Percentiles rank a stretch among this genome's conserved stretches.
Conservation (phyloP, 352 stramenopile species). For the Pythium scleroteichum region DNA sequence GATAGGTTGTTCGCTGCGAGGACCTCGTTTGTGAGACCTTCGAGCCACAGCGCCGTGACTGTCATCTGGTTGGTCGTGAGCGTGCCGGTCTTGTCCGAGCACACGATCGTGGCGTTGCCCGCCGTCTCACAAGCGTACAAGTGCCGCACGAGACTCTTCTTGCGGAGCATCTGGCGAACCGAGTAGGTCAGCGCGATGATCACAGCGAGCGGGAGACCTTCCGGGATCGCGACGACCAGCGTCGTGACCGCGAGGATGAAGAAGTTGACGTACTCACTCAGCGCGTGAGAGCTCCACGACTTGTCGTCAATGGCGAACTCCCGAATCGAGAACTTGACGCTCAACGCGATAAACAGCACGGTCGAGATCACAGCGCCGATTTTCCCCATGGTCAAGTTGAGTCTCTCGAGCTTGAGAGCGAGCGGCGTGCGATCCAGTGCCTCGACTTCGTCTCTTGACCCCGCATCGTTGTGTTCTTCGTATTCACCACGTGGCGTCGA, state of each 20-base stretch:
- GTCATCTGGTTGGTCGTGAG: slow-evolving; percentile 96
- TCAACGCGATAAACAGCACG: slow-evolving; percentile 65
- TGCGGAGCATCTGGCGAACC: slow-evolving; percentile 95
- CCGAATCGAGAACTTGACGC: slow-evolving; percentile 50
- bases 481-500: neutral
- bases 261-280: slow-evolving; percentile 60
- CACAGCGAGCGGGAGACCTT: slow-evolving; percentile 89
- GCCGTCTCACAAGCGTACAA: slow-evolving; percentile 97
- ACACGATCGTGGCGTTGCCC: slow-evolving; percentile 96
- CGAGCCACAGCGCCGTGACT: slow-evolving; percentile 57
- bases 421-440: slow-evolving; percentile 41
- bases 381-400: slow-evolving; percentile 74
- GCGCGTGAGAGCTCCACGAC: slow-evolving; percentile 37
- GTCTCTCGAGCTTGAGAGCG: slow-evolving; percentile 71
- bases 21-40: slow-evolving; percentile 42
- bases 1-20: neutral
- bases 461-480: slow-evolving; percentile 9
- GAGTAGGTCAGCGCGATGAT: slow-evolving; percentile 89
- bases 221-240: slow-evolving; percentile 82
- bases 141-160: slow-evolving; percentile 96
- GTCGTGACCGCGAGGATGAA: slow-evolving; percentile 91
- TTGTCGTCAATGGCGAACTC: slow-evolving; percentile 53
- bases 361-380: slow-evolving; percentile 57
- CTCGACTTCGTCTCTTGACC: slow-evolving; percentile 14
- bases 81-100: slow-evolving; percentile 95